Percentiles rank a stretch among this genome's conserved stretches.
These are phyloP conservation scores for Salvia hispanica DNA, from an alignment of 257 asterid species.

Conservation along the genomic window DNA sequence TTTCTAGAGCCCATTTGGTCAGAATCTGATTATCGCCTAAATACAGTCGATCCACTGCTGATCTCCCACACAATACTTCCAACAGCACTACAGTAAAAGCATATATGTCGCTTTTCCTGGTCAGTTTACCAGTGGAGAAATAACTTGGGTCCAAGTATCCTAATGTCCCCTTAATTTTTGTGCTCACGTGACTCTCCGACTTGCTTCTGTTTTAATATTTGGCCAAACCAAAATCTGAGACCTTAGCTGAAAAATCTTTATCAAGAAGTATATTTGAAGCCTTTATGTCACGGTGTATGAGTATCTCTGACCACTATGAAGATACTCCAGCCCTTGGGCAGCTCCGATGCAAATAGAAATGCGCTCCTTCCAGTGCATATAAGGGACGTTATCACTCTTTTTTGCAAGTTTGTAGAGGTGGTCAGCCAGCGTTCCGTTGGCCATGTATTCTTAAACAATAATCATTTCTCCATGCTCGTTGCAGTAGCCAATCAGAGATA, in stretches of 20 bases:
- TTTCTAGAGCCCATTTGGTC: conserved; percentile 18
- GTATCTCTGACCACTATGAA: conserved; percentile 11
- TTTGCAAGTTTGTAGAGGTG: neutral
- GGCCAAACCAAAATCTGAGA: conserved; percentile 24
- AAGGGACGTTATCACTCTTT: no score
- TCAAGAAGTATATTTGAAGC: conserved; percentile 17
- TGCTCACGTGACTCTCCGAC: conserved; percentile 13
- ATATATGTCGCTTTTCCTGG: conserved; percentile 7
- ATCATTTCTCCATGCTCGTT: conserved; percentile 18
- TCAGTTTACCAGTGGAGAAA: neutral
- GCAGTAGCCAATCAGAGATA: neutral
- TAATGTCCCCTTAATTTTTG: conserved; percentile 9
- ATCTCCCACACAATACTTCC: conserved; percentile 22
- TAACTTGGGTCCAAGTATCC: conserved; percentile 23
- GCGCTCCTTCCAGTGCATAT: conserved; percentile 13
- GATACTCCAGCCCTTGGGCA: conserved; percentile 24
- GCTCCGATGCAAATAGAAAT: conserved; percentile 21
- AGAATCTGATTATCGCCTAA: neutral
- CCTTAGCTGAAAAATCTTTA: conserved; percentile 8
- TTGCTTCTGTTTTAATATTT: conserved; percentile 1
- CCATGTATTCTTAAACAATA: conserved; percentile 26
- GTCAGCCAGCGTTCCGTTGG: neutral
- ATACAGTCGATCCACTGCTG: neutral
- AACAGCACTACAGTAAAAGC: conserved; percentile 17
- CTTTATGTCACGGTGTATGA: conserved; percentile 22